Evolutionary conservation across 2,329 filamentous ascomycete genomes (phyloP), one percentile per base, ranked within the genome.

Genomic region (Neocucurbitaria cava): DNA sequence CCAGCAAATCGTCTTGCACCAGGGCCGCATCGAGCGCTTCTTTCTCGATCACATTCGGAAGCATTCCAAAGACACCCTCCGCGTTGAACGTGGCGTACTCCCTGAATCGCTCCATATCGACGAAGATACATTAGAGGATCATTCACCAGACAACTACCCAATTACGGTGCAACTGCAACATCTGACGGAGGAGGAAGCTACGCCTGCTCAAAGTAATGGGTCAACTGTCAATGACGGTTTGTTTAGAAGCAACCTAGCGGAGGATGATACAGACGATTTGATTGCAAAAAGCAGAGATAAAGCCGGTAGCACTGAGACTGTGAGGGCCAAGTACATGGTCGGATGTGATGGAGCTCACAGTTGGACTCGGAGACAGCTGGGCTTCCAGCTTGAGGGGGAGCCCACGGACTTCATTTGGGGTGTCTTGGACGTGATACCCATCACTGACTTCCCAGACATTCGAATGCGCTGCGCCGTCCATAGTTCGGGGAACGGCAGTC

Each of bases 321-420:
- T 88, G 2, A 81, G 77, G 35, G 81, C 83, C 5, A 87, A 87
- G 66, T 91, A 88, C 57, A 78, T 91, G 26, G 79, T 91, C 3
- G 88, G 88, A 0, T 87, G 85, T 40, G 88, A 90, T 58, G 88
- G 88, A 0, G 88, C 88, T 0, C 86, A 88, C 64, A 86, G 82
- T 51, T 89, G 87, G 85, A 85, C 84, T 0, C 77, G 88, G 35
- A 79, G 81, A 49, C 79, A 85, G 49, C 75, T 90, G 1, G 83
- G 84, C 0, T 81, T 85, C 28, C 77, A 81, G 28, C 76, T 87
- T 42, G 77, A 83, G 42, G 85, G 85, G 5, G 84, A 86, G 46
- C 80, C 79, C 3, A 83, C 80, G 0, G 81, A 84, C 52, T 81
- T 74, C 56, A 81, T 83, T 45, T 84, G 80, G 81, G 81, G 81